Conservation (phyloP, 257 asterid species). For the Nicotiana knightiana region DNA sequence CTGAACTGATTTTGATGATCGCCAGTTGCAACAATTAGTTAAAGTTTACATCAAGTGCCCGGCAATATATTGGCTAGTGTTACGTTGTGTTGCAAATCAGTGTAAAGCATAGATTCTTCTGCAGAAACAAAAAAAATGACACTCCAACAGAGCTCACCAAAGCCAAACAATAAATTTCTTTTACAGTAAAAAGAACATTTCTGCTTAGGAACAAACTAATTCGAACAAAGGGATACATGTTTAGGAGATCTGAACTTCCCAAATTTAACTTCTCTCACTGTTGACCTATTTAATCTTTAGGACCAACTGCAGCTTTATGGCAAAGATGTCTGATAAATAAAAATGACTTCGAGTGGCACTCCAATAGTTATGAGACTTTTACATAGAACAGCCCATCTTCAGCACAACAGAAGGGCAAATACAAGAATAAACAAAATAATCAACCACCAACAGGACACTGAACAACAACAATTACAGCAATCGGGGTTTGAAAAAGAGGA, state of each 20-base stretch:
- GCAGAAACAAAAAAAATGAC: neutral
- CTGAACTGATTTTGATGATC: neutral
- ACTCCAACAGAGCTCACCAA: neutral
- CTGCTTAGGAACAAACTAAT: neutral
- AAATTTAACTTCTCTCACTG: neutral
- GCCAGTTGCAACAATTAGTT: too few relatives aligned
- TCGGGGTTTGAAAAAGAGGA: neutral
- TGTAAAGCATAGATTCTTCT: neutral
- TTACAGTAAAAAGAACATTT: neutral
- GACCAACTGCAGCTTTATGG: neutral
- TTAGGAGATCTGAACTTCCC: neutral
- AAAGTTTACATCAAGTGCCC: too few relatives aligned
- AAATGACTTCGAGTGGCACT: too few relatives aligned
- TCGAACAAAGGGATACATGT: neutral
- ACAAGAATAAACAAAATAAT: conserved; percentile 3
- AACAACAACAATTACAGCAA: neutral
- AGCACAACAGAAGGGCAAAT: neutral
- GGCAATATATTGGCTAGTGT: neutral
- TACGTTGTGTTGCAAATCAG: neutral
- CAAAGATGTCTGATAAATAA: neutral
- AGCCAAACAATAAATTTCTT: neutral
- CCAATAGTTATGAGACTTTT: neutral
- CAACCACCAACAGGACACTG: neutral
- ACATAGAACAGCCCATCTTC: neutral
- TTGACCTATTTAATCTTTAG: neutral